Evolutionary conservation across 2,329 filamentous ascomycete species (phyloP), one percentile per base, ranked within the genome.

Genomic region (Talaromyces sp.): DNA sequence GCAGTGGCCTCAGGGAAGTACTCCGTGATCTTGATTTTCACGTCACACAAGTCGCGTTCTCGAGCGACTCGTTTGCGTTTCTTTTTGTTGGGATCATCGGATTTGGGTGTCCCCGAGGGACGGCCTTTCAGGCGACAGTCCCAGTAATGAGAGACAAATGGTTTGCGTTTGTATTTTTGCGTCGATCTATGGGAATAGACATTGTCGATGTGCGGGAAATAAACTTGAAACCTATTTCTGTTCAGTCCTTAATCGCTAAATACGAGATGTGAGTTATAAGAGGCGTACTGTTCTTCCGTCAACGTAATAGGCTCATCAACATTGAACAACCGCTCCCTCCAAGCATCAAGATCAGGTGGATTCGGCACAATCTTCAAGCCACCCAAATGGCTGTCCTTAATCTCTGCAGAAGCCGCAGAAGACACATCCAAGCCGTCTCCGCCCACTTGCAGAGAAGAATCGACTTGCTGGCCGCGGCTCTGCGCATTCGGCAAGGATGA

Each of bases 11-110:
- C 85, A 10, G 89, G 85, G 62, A 90, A 89, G 78, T 91, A 91
- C 76, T 93, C 90, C 2, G 90, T 92, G 66, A 93, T 91, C 76
- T 93, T 93, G 75, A 93, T 92, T 78, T 93, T 93, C 68, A 93
- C 90, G 75, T 93, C 90, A 74, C 91, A 94, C n/a, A 93, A 82
- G 77, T 93, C 89, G 13, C 89, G 84, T 75, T 91, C 87, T 49
- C 91, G 83, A n/a, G 89, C 89, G 41, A 85, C 87, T 31, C 91
- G 87, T 77, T 92, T 93, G 43, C 91, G 85, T 77, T 92, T 93
- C 83, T 92, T 93, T 81, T 92, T 93, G 74, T 87, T 88, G 0
- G 91, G 90, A 70, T 93, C 90, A 56, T 90, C 87, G 0, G 89
- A 91, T 75, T 93, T 93, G 66, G 89, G 89, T 3, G 90, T 93